A percentile compares a stretch with the other conserved stretches of the same genome.
Conservation (phyloP, 805 yeast species). For the Wickerhamomyces silvicola region DNA sequence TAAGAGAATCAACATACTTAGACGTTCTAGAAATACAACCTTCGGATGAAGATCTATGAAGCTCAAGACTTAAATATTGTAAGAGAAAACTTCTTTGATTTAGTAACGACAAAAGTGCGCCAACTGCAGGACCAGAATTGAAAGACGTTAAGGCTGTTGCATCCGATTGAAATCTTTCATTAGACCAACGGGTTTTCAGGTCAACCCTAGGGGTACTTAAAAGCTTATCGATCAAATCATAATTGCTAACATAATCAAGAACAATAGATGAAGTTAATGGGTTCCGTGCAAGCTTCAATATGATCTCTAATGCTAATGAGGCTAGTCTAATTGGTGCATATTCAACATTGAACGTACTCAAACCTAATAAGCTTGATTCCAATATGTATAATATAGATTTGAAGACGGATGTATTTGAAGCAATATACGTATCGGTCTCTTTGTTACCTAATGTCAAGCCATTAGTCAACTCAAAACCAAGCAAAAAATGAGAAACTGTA, state of each 20-base stretch:
- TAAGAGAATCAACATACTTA: constrained; percentile 46
- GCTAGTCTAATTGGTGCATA: constrained; percentile 54
- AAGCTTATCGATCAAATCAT: constrained; percentile 44
- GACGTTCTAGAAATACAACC: constrained; percentile 46
- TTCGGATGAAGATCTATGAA: constrained; percentile 47
- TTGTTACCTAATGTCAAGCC: constrained; percentile 44
- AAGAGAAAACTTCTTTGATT: constrained; percentile 53
- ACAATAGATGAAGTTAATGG: constrained; percentile 46
- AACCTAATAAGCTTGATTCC: constrained; percentile 36
- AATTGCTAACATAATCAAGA: constrained; percentile 45
- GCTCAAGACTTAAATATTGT: constrained; percentile 63
- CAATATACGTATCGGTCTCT: constrained; percentile 41
- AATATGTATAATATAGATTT: constrained; percentile 46
- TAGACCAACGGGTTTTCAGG: constrained; percentile 49
- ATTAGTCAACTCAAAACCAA: constrained; percentile 61
- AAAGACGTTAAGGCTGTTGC: constrained; percentile 25
- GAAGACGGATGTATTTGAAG: constrained; percentile 50
- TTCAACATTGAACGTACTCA: constrained; percentile 37
- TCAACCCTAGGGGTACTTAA: constrained; percentile 48
- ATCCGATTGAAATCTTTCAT: constrained; percentile 36
- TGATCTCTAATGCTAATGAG: constrained; percentile 50
- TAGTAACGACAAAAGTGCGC: constrained; percentile 56
- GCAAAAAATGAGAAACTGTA: constrained; percentile 63
- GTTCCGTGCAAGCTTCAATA: constrained; percentile 56
- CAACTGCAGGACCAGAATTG: constrained; percentile 30